phyloP scores from a whole-genome alignment of 441 rosid genomes.

The Populus hybrid region DNA sequence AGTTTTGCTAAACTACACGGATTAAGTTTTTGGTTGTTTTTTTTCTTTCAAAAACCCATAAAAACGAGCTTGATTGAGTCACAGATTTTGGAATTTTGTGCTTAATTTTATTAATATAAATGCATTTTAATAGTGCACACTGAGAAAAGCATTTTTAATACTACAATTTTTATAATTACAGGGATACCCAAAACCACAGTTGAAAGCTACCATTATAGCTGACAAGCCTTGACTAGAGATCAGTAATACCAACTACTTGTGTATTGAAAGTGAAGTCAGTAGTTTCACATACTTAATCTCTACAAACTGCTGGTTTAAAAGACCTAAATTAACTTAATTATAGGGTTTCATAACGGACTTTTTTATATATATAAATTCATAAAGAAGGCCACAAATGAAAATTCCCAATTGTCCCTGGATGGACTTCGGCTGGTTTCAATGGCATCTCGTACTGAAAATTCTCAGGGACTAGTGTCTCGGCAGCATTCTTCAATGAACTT shows the following conservation, averaged over 20 bases:
- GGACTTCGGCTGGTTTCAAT: conserved; percentile 23
- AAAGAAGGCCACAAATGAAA: conserved; percentile 26
- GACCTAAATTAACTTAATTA: not conserved
- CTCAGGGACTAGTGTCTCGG: conserved; percentile 12
- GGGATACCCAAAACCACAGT: not conserved
- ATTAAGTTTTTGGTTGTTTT: not conserved
- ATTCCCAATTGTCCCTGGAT: conserved; percentile 8
- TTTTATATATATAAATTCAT: not conserved
- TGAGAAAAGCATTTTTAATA: not conserved
- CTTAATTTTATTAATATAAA: no score
- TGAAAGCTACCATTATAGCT: not conserved
- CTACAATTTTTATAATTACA: no score
- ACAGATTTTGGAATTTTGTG: not conserved
- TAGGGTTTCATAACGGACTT: not conserved
- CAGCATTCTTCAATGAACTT: conserved; percentile 10
- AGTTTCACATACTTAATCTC: not conserved
- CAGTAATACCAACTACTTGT: not conserved
- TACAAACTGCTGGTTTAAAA: not conserved
- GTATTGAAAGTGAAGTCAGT: not conserved
- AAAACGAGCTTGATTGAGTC: not conserved
- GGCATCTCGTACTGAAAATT: conserved; percentile 18
- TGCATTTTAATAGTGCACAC: not conserved
- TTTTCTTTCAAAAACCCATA: no score
- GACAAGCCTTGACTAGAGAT: not conserved
- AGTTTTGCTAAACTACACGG: not conserved